These are phyloP conservation scores for Clonostachys rhizophaga DNA, from an alignment of 2,329 filamentous ascomycete species.

Conservation along the genomic window DNA sequence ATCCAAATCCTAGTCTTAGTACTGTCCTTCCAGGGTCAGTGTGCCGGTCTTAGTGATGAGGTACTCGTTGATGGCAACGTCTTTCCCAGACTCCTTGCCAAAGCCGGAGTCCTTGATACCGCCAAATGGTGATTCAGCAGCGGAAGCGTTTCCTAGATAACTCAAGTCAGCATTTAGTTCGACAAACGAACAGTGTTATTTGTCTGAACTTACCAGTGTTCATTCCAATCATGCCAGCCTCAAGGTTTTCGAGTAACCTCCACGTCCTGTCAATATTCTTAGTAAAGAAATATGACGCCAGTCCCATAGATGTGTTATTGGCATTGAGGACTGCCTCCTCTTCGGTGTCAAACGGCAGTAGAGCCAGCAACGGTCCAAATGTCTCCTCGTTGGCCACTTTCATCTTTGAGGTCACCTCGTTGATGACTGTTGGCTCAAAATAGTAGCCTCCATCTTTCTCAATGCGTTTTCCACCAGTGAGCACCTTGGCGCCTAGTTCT, in stretches of 20 bases:
- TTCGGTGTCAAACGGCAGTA: slow-evolving; percentile 66
- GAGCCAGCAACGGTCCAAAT: slow-evolving; percentile 65
- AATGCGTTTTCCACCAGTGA: slow-evolving; percentile 55
- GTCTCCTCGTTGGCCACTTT: slow-evolving; percentile 64
- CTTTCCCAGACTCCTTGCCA: slow-evolving; percentile 42
- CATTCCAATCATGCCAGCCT: slow-evolving; percentile 35
- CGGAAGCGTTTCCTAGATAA: slow-evolving; percentile 25
- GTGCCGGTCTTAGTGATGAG: slow-evolving; percentile 40
- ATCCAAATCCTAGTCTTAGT: too few species aligned
- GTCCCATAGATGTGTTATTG: slow-evolving; percentile 62
- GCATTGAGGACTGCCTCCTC: slow-evolving; percentile 64
- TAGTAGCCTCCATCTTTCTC: slow-evolving; percentile 58
- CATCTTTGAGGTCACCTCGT: slow-evolving; percentile 64
- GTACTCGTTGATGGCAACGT: slow-evolving; percentile 40
- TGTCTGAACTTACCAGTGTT: slow-evolving; percentile 14
- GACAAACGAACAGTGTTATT: background rate
- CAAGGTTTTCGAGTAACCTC: slow-evolving; percentile 40
- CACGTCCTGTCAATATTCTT: slow-evolving; percentile 31
- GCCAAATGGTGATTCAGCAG: slow-evolving; percentile 38
- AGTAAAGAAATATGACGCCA: slow-evolving; percentile 69
- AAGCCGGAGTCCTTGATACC: slow-evolving; percentile 42
- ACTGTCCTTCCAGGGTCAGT: slow-evolving; percentile 15
- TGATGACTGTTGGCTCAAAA: slow-evolving; percentile 65
- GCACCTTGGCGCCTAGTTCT: slow-evolving; percentile 56
- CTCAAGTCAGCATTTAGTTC: background rate